These are phyloP conservation scores for Neofusicoccum umdonicola DNA, from an alignment of 2,329 filamentous ascomycete genomes.

Conservation along the genomic window DNA sequence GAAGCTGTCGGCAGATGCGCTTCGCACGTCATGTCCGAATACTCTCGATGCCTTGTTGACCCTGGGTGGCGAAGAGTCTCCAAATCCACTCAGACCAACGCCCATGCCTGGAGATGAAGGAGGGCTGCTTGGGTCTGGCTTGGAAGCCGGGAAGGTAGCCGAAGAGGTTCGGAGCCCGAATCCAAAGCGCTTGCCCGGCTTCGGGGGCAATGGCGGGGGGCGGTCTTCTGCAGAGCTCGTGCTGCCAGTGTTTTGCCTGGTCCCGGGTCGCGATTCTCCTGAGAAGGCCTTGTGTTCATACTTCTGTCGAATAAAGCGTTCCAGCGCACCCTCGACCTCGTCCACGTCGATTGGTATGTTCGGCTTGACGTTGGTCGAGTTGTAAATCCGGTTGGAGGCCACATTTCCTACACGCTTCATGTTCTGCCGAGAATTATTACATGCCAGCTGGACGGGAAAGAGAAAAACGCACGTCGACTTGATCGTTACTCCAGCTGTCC, in stretches of 20 bases:
- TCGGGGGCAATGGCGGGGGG: conserved; percentile 59
- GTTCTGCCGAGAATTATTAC: conserved; percentile 55
- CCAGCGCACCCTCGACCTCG: conserved; percentile 91
- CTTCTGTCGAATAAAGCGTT: conserved; percentile 91
- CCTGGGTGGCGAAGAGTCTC: conserved; percentile 37
- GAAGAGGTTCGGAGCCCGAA: conserved; percentile 68
- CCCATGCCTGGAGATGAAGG: conserved; percentile 33
- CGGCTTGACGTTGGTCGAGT: conserved; percentile 77
- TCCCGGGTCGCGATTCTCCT: conserved; percentile 37
- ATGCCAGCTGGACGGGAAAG: conserved; percentile 17
- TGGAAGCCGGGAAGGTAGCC: conserved; percentile 65
- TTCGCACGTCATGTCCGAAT: conserved; percentile 67
- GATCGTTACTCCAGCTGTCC: conserved; percentile 94
- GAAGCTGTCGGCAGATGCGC: conserved; percentile 54
- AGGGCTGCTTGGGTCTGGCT: conserved; percentile 53
- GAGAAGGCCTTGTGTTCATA: conserved; percentile 68
- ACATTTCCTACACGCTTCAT: conserved; percentile 92
- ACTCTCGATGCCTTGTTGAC: conserved; percentile 63
- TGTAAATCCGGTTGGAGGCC: conserved; percentile 83
- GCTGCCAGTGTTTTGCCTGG: conserved; percentile 57
- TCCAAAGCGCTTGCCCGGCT: conserved; percentile 59
- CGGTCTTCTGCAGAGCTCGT: conserved; percentile 53
- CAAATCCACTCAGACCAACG: conserved; percentile 28
- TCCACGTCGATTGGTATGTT: conserved; percentile 86
- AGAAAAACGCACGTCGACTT: conserved; percentile 77